Evolutionary conservation across 2,329 filamentous ascomycete species (phyloP), one percentile per base, ranked within the genome.

Genomic region (Trichoderma harzianum): DNA sequence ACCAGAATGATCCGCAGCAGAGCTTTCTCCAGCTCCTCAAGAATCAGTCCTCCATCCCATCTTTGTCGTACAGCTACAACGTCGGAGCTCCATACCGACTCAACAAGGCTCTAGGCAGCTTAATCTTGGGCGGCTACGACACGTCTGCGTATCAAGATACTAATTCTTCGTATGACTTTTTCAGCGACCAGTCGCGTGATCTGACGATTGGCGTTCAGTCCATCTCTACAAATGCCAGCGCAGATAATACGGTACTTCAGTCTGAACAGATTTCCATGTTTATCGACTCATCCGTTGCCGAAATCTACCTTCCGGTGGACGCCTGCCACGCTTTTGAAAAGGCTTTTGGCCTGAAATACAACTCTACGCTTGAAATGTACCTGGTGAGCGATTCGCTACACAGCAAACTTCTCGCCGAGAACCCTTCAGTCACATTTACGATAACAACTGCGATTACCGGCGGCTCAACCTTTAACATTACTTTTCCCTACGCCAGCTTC

Each of bases 401-500:
- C 47, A 47, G n/a, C 8, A 58, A 64, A 12, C 72, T 73, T 16
- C 8, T 10, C 2, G 21, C 10, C 12, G 30, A 32, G 12, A 73
- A 73, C 21, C 72, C 72, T 2, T 58, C 51, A 12, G 69, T 73
- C 16, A 73, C 72, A 0, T 72, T 73, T 30, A 58, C 58, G 3
- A 57, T 73, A 10, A 65, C 69, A 2, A 72, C 72, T 11, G 55
- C 72, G 1, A 64, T 73, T 24, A 63, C 62, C 1, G 72, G 72
- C 16, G 69, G 72, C 7, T 62, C 61, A 16, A 64, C 24, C 16
- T 71, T 72, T 24, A 69, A 73, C 28, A 71, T 74, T 2, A 69
- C 68, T 18, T 70, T 74, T 26, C 74, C 74, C n/a, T 74, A 74
- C 18, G 73, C 73, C 14, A 72, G 71, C 12, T 74, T 74, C 47